These are phyloP conservation scores for Hemerocallis citrina DNA, from an alignment of 106 monocot species.

Conservation along the genomic window DNA sequence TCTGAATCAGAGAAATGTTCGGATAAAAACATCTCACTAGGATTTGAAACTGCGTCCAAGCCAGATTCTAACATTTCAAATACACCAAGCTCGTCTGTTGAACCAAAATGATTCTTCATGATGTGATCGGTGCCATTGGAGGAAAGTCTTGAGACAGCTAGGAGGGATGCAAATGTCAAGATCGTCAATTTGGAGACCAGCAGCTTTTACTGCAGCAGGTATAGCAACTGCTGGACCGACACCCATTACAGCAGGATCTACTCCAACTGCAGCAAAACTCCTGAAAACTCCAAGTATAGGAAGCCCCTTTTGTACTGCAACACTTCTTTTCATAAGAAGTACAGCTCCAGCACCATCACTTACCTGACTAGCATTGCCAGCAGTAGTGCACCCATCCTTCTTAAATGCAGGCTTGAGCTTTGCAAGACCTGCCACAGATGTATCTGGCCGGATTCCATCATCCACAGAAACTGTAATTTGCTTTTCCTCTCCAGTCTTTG, in stretches of 20 bases:
- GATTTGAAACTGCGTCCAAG: conserved; percentile 87
- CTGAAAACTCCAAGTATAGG: conserved; percentile 66
- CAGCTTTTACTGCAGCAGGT: conserved; percentile 55
- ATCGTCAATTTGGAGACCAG: conserved; percentile 50
- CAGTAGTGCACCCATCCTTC: conserved; percentile 78
- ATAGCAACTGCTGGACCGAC: conserved; percentile 73
- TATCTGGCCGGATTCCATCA: conserved; percentile 70
- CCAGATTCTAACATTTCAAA: conserved; percentile 96
- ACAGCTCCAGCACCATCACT: conserved; percentile 93
- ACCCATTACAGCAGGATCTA: conserved; percentile 72
- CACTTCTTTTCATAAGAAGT: conserved; percentile 77
- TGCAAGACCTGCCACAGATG: conserved; percentile 49
- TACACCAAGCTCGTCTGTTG: conserved; percentile 95
- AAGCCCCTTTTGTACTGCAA: conserved; percentile 62
- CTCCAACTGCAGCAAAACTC: conserved; percentile 59
- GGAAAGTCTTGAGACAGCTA: too few relatives aligned
- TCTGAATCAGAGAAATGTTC: conserved; percentile 69
- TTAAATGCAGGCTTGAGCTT: conserved; percentile 79
- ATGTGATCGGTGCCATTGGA: too few relatives aligned
- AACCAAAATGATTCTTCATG: too few relatives aligned
- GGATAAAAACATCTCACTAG: conserved; percentile 84
- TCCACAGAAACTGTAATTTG: conserved; percentile 48
- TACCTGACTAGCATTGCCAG: conserved; percentile 87
- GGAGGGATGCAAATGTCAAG: conserved; percentile 51
- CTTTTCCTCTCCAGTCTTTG: conserved; percentile 66